Percentiles rank a stretch among this genome's conserved stretches.
Conservation (phyloP, 352 stramenopile species). For the Phytopythium mirpurense region DNA sequence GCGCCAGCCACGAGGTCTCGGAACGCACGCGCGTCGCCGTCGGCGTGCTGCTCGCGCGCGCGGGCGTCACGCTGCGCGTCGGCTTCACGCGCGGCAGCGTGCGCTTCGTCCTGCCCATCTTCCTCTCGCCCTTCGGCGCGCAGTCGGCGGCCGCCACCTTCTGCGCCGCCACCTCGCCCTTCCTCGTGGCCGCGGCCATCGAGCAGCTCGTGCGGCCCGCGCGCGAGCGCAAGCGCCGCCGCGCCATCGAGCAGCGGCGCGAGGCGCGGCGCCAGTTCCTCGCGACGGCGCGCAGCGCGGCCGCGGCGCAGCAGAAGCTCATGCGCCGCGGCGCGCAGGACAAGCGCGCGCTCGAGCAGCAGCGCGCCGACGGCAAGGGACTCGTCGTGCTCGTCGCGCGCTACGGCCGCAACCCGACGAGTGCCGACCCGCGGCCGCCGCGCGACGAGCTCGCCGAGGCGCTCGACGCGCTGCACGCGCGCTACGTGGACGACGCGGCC, state of each 20-base stretch:
- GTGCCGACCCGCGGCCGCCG: slow-evolving; percentile 28
- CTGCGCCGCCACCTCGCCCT: slow-evolving; percentile 61
- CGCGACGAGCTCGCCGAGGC: slow-evolving; percentile 15
- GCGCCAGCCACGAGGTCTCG: slow-evolving; percentile 53
- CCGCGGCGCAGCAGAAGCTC: slow-evolving; percentile 66
- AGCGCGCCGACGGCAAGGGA: slow-evolving; percentile 35
- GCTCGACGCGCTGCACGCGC: slow-evolving; percentile 9
- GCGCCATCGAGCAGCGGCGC: slow-evolving; percentile 36
- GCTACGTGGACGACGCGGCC: slow-evolving; percentile 7
- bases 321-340: slow-evolving; percentile 62
- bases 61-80: slow-evolving; percentile 57
- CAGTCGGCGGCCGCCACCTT: slow-evolving; percentile 73
- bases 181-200: slow-evolving; percentile 58
- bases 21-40: slow-evolving; percentile 50
- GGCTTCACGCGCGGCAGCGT: slow-evolving; percentile 77
- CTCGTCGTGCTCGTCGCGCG: slow-evolving; percentile 69
- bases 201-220: slow-evolving; percentile 64
- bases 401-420: slow-evolving; percentile 76
- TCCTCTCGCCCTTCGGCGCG: slow-evolving; percentile 65
- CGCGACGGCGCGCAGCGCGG: slow-evolving; percentile 35
- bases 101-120: slow-evolving; percentile 79
- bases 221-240: slow-evolving; percentile 48
- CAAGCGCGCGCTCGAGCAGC: slow-evolving; percentile 45
- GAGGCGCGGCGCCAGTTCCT: slow-evolving; percentile 57
- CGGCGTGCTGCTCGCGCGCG: slow-evolving; percentile 46